These are phyloP conservation scores for Vicia sativa DNA, from an alignment of 306 rosid genomes.

Conservation along the genomic window DNA sequence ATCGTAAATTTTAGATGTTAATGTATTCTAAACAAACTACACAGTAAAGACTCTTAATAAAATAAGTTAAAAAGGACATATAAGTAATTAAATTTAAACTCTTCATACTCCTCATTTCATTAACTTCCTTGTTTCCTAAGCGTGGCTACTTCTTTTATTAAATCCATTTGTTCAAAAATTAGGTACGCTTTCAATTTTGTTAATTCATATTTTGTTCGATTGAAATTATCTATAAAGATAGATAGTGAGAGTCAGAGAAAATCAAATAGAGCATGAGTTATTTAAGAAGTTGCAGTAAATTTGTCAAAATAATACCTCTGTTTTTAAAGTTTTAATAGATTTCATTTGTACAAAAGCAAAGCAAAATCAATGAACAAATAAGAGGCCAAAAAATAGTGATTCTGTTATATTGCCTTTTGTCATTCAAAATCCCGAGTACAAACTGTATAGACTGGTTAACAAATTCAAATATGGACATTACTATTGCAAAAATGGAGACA, in stretches of 20 bases:
- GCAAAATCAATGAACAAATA: conserved; percentile 14
- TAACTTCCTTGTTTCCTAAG: neutral
- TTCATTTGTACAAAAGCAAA: conserved; percentile 34
- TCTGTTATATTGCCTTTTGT: conserved; percentile 18
- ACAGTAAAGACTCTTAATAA: too few relatives aligned
- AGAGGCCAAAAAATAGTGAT: conserved; percentile 24
- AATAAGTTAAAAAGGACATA: too few relatives aligned
- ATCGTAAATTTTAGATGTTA: too few relatives aligned
- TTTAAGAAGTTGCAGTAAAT: neutral
- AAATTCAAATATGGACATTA: conserved; percentile 24
- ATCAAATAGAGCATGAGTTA: neutral
- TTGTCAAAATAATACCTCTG: neutral
- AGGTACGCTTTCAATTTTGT: neutral
- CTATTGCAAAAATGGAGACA: conserved; percentile 40
- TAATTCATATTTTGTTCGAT: neutral
- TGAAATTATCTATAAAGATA: neutral
- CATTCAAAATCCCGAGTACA: conserved; percentile 14
- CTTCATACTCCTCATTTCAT: neutral
- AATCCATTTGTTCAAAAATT: neutral
- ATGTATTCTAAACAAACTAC: too few relatives aligned
- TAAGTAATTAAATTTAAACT: neutral
- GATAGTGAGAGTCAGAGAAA: neutral
- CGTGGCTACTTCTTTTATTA: neutral
- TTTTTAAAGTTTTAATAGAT: neutral
- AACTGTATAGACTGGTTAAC: conserved; percentile 28